Base-by-base conservation (phyloP, 2,329 filamentous ascomycete species). In the Sporothrix pseudoabietina region DNA sequence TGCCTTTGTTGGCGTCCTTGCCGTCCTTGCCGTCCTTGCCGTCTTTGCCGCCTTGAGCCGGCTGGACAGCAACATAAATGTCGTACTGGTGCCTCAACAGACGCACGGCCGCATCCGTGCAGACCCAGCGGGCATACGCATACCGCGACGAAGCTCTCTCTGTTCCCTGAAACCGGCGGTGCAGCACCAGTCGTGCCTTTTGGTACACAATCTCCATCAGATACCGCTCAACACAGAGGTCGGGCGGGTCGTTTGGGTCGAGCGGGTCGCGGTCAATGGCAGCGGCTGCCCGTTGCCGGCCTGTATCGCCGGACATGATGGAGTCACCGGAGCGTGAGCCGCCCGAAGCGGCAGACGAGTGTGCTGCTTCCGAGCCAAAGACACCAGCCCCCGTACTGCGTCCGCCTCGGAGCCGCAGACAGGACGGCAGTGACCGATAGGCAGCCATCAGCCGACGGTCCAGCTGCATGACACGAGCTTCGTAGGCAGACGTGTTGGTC, bases 71-170 rank as follows among this genome's bases (percentile, higher is more conserved):
- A 2, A 76, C 75, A 72, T 85, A 81, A 8, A 87, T 75, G 12
- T 81, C 81, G 69, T 79, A 81, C 74, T 87, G 85, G 54, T 83
- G 80, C 3, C 80, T 77, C 19, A 87, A 78, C 10, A 84, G 83
- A 49, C 81, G 80, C 30, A 82, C 78, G 1, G 85, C 83, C 4
- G 85, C 83, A 71, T 85, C 82, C 3, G 86, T 77, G 75, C 84
- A 86, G 0, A 80, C 79, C 59, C 78, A 77, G 6, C 84, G 79
- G 0, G 84, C 86, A 73, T 82, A 81, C 32, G 77, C 76, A 72
- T 81, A 85, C 7, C 78, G 79, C 0, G 75, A 16, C 71, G 84
- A 79, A 1, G 77, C 79, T 26, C 81, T 80, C 0, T 80, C 82
- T 0, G 76, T 47, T 4, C 77, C 76, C 26, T 81, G 75, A 68